Evolutionary conservation across 1,284 basidiomycete species (phyloP).

Genomic region (Ustilago vetiveriae): DNA sequence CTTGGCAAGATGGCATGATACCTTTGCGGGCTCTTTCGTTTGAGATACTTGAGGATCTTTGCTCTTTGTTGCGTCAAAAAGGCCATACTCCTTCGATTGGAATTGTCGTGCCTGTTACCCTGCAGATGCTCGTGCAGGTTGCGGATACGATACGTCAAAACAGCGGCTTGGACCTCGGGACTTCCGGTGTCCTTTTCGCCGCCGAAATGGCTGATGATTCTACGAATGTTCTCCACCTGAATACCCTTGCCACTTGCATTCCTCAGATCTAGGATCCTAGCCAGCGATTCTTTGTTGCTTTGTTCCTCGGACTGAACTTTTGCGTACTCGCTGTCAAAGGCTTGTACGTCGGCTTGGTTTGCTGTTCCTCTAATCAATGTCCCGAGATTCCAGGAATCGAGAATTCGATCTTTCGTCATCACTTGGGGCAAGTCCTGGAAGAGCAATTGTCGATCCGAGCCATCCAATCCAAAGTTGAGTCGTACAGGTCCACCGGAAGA

Average conservation of each 20-base stretch:
- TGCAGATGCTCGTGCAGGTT: slow-evolving; percentile 80
- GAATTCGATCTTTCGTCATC: slow-evolving; percentile 61
- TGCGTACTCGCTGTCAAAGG: slow-evolving; percentile 45
- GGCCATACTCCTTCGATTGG: slow-evolving; percentile 79
- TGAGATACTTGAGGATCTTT: slow-evolving; percentile 83
- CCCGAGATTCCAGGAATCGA: slow-evolving; percentile 52
- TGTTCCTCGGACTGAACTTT: slow-evolving; percentile 69
- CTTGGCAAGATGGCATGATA: slow-evolving; percentile 80
- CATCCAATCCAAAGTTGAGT: slow-evolving; percentile 62
- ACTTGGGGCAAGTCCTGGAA: slow-evolving; percentile 62
- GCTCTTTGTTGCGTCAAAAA: slow-evolving; percentile 83
- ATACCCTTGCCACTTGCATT: slow-evolving; percentile 87
- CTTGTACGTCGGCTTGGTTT: slow-evolving; percentile 44
- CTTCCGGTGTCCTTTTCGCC: slow-evolving; percentile 75
- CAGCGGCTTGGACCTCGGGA: slow-evolving; percentile 87
- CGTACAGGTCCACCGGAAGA: slow-evolving; percentile 50
- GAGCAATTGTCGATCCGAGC: slow-evolving; percentile 52
- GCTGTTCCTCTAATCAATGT: slow-evolving; percentile 36
- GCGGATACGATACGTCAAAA: slow-evolving; percentile 86
- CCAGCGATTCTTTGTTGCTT: slow-evolving; percentile 75
- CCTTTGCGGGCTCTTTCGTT: slow-evolving; percentile 74
- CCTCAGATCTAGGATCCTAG: slow-evolving; percentile 80
- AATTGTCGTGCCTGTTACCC: slow-evolving; percentile 77
- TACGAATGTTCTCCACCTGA: slow-evolving; percentile 82
- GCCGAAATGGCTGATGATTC: slow-evolving; percentile 84